Percentiles rank a stretch among this genome's conserved stretches.
Conservation (phyloP, 129 eudicot genomes). For the Lonicera japonica region DNA sequence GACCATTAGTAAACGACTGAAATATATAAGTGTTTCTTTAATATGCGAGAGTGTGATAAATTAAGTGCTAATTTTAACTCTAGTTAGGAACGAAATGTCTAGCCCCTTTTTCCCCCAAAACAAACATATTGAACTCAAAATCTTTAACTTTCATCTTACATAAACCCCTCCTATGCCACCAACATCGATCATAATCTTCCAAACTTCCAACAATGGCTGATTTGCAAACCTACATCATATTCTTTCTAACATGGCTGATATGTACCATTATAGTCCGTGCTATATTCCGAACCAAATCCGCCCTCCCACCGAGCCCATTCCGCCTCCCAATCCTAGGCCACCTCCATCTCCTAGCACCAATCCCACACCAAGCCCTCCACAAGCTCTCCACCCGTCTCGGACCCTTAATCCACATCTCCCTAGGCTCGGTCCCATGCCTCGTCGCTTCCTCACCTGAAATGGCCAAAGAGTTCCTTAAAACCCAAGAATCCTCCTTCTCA, state of each 20-base stretch:
- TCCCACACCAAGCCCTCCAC: conserved; percentile 62
- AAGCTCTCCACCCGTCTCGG: conserved; percentile 41
- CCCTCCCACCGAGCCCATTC: conserved; percentile 51
- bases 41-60: no score
- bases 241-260: conserved; percentile 35
- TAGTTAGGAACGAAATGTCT: no score
- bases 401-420: conserved; percentile 34
- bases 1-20: no score
- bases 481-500: conserved; percentile 38
- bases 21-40: no score
- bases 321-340: conserved; percentile 58
- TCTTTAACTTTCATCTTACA: neutral
- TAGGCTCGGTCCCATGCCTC: conserved; percentile 50
- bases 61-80: no score
- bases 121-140: neutral
- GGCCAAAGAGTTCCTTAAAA: conserved; percentile 52
- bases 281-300: conserved; percentile 8
- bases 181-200: neutral
- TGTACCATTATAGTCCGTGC: conserved; percentile 20
- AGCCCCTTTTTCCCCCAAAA: neutral
- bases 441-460: conserved; percentile 65
- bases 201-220: conserved; percentile 31
- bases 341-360: conserved; percentile 56
- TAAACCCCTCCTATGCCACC: neutral
- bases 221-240: conserved; percentile 22